A percentile compares a stretch with the other conserved stretches of the same genome.
Evolutionary conservation across 106 monocot genomes (phyloP).

Genomic region (Cymbidium sinense): DNA sequence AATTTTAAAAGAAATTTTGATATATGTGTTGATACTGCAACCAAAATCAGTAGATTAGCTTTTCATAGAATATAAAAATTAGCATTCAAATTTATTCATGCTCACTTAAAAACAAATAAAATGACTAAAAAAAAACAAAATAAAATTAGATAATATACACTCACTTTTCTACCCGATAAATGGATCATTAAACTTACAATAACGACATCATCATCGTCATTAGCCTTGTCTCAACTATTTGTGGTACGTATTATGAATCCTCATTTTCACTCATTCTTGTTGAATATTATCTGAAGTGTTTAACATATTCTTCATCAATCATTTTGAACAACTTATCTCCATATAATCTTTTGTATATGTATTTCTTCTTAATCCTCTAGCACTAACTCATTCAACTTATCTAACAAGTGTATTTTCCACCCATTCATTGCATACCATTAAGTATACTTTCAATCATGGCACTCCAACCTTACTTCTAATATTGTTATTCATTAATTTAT

Average conservation of each 20-base stretch:
- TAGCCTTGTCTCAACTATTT: not conserved
- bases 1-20: not conserved
- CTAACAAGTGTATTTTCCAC: not conserved
- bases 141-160: not conserved
- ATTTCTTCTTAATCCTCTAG: not conserved
- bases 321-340: too few relatives aligned
- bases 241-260: not conserved
- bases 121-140: not conserved
- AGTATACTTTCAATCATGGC: too few relatives aligned
- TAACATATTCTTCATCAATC: not conserved
- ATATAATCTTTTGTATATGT: too few relatives aligned
- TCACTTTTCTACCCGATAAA: not conserved
- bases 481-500: too few relatives aligned
- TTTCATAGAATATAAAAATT: not conserved
- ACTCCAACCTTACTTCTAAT: too few relatives aligned
- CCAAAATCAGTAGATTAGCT: not conserved
- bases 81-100: not conserved
- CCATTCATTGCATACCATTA: not conserved
- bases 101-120: not conserved
- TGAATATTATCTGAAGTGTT: not conserved
- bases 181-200: not conserved
- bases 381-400: not conserved
- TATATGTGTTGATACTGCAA: not conserved
- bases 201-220: not conserved
- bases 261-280: not conserved